Conservation (phyloP, 768 basidiomycete species). For the Xerocomellus amylosporus region DNA sequence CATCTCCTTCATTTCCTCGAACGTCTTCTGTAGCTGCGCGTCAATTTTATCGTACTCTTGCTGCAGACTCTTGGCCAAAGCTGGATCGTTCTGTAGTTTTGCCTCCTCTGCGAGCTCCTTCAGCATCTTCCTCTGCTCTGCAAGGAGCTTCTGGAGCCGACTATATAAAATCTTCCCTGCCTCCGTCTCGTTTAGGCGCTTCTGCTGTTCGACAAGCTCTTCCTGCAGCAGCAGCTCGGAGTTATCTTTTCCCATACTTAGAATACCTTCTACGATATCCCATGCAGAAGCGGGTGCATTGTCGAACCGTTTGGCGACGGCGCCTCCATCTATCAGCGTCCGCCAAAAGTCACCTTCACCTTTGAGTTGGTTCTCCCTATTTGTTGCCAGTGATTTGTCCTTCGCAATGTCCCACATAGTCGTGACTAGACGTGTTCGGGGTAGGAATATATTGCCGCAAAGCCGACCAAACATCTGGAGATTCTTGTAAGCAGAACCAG, state of each 20-base stretch:
- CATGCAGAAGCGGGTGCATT: not conserved
- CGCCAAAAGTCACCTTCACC: constrained; percentile 23
- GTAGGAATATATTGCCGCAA: constrained; percentile 32
- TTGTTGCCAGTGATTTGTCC: constrained; percentile 6
- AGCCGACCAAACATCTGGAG: constrained; percentile 34
- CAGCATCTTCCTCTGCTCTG: constrained; percentile 12
- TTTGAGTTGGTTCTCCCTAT: constrained; percentile 25
- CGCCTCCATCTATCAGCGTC: not conserved
- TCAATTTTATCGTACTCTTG: constrained; percentile 13
- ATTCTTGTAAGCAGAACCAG: constrained; percentile 29
- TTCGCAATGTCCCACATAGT: constrained; percentile 37
- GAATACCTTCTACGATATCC: not conserved
- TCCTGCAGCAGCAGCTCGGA: constrained; percentile 21
- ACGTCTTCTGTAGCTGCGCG: constrained; percentile 13
- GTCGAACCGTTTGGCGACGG: not conserved
- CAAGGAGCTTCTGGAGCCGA: constrained; percentile 17
- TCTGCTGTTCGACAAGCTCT: constrained; percentile 13
- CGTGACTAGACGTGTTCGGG: constrained; percentile 35
- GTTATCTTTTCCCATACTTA: fast-evolving
- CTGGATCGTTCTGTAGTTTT: constrained; percentile 9
- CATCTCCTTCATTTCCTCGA: constrained; percentile 21
- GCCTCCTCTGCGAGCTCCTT: constrained; percentile 21
- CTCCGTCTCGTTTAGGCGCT: constrained; percentile 22
- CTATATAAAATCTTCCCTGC: constrained; percentile 19
- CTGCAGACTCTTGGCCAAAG: constrained; percentile 7